Conservation (phyloP, 2,329 filamentous ascomycete species). For the Cercospora sp. region DNA sequence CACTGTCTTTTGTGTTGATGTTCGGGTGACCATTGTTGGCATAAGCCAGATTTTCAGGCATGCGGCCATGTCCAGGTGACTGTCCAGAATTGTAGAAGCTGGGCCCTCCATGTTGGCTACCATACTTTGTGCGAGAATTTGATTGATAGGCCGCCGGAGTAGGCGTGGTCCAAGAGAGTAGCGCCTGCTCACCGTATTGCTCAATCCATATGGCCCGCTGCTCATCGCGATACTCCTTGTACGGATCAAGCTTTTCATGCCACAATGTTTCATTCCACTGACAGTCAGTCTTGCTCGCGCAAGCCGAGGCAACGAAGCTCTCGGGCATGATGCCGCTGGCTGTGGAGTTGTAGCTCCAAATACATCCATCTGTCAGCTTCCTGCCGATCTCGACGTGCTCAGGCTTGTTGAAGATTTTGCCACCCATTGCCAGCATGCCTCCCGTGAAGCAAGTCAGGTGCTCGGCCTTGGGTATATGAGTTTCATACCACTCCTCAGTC, state of each 20-base stretch:
- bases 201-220: slow-evolving; percentile 24
- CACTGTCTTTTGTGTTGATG: not conserved
- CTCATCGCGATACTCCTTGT: slow-evolving; percentile 26
- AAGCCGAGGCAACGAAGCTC: slow-evolving; percentile 46
- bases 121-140: not conserved
- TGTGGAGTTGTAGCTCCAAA: slow-evolving; percentile 56
- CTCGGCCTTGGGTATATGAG: slow-evolving; percentile 47
- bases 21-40: slow-evolving; percentile 8
- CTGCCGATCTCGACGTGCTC: slow-evolving; percentile 52
- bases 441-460: slow-evolving; percentile 58
- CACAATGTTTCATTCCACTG: slow-evolving; percentile 47
- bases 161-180: slow-evolving; percentile 14
- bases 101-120: not conserved
- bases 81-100: not conserved
- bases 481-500: slow-evolving; percentile 41
- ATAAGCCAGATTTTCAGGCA: slow-evolving; percentile 3
- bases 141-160: not conserved
- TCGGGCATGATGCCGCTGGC: slow-evolving; percentile 58
- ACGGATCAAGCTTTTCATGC: slow-evolving; percentile 45
- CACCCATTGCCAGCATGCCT: slow-evolving; percentile 57
- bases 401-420: slow-evolving; percentile 53
- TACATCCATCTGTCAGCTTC: slow-evolving; percentile 56
- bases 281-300: slow-evolving; percentile 44
- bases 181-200: slow-evolving; percentile 21
- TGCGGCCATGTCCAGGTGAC: slow-evolving; percentile 2